A percentile compares a stretch with the other conserved stretches of the same genome.
phyloP scores from a whole-genome alignment of 495 filamentous ascomycete species.

The Xeromyces bisporus region DNA sequence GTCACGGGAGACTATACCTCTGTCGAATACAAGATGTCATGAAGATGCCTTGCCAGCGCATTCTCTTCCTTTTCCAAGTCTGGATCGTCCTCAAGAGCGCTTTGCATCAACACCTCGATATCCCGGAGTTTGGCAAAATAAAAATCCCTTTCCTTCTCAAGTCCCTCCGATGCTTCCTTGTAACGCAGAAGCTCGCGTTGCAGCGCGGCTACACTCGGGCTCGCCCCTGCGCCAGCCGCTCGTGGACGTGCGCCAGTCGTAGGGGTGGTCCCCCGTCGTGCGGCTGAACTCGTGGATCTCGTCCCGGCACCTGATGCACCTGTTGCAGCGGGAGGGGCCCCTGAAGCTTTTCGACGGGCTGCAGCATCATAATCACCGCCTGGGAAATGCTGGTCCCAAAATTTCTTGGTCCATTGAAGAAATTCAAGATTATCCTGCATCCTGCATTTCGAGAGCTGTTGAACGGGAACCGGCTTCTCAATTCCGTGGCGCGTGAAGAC shows the following conservation, averaged over 20 bases:
- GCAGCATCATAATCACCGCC: constrained; percentile 93
- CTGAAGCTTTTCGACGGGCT: constrained; percentile 60
- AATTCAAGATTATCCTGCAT: constrained; percentile 99
- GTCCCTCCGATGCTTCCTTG: constrained; percentile 70
- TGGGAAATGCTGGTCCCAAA: constrained; percentile 96
- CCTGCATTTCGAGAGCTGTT: constrained; percentile 86
- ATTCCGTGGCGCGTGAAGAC: constrained; percentile 70
- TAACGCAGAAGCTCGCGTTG: constrained; percentile 65
- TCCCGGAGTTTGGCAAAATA: constrained; percentile 97
- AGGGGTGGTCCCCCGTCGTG: constrained; percentile 57
- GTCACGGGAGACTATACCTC: constrained; percentile 38
- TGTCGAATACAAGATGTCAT: constrained; percentile 91
- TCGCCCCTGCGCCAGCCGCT: constrained; percentile 37
- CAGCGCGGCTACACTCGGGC: constrained; percentile 44
- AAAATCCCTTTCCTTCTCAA: constrained; percentile 92
- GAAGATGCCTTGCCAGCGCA: constrained; percentile 80
- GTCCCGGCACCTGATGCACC: constrained; percentile 25
- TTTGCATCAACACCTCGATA: constrained; percentile 86
- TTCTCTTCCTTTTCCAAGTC: constrained; percentile 86
- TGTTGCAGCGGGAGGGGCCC: constrained; percentile 36
- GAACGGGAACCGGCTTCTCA: constrained; percentile 74
- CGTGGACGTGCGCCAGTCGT: constrained; percentile 40
- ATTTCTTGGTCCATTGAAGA: constrained; percentile 87
- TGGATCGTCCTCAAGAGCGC: constrained; percentile 75
- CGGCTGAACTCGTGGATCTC: constrained; percentile 33